phyloP scores from a whole-genome alignment of 1,284 basidiomycete species.

The Anthracocystis walkeri region DNA sequence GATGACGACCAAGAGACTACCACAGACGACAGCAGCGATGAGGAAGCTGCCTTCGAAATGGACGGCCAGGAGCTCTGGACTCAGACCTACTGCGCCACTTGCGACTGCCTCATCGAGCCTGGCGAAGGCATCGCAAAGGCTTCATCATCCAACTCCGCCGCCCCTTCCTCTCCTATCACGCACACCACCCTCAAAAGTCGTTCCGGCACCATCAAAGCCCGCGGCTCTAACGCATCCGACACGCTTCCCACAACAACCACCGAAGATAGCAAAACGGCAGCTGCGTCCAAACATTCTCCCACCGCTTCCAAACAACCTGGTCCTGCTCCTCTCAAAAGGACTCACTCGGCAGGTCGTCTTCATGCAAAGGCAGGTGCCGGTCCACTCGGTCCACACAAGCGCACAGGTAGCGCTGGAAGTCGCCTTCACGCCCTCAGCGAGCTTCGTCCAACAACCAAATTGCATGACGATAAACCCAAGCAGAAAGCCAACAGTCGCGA shows the following conservation, averaged over 20 bases:
- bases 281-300: slow-evolving; percentile 18
- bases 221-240: slow-evolving; percentile 35
- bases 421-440: slow-evolving; percentile 63
- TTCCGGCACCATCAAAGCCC: slow-evolving; percentile 56
- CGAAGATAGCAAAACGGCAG: slow-evolving; percentile 12
- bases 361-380: slow-evolving; percentile 52
- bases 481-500: slow-evolving; percentile 16
- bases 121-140: slow-evolving; percentile 53
- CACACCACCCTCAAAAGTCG: slow-evolving; percentile 54
- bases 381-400: slow-evolving; percentile 50
- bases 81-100: slow-evolving; percentile 60
- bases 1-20: slow-evolving; percentile 45
- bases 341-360: slow-evolving; percentile 53
- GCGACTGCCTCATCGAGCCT: slow-evolving; percentile 64
- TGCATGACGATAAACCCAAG: slow-evolving; percentile 50
- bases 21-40: slow-evolving; percentile 50
- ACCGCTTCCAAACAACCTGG: slow-evolving; percentile 18
- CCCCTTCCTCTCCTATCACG: slow-evolving; percentile 10
- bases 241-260: slow-evolving; percentile 4
- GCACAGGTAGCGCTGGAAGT: slow-evolving; percentile 58
- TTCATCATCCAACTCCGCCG: not conserved
- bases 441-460: slow-evolving; percentile 61
- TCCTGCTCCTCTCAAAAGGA: slow-evolving; percentile 46
- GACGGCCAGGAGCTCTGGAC: slow-evolving; percentile 65
- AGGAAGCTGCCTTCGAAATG: slow-evolving; percentile 60